Evolutionary conservation across 2,329 filamentous ascomycete genomes (phyloP), one percentile per base, ranked within the genome.

Genomic region (Talaromyces sp.): DNA sequence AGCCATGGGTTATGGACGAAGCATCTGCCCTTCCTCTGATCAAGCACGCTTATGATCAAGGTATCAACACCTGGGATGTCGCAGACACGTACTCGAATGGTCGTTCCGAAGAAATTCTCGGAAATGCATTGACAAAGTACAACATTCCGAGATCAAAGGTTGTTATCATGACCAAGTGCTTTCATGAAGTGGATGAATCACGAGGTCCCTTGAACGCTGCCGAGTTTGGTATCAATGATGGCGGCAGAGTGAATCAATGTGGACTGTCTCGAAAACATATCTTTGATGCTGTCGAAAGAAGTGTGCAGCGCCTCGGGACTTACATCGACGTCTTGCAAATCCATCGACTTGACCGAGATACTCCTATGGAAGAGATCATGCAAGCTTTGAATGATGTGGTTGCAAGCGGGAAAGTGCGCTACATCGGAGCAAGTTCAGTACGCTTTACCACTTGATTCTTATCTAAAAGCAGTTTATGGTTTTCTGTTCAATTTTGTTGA

Each of bases 131-230:
- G 16, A 54, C 11, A 16, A 54, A 54, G 3, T 54, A 19, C 16
- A 19, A 19, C 14, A 54, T 54, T 54, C 50, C 50, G 3, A 16
- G 50, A 19, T 27, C 33, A 35, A 54, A 54, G 0, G 16, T 54
- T 1, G 50, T 54, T 3, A 54, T 54, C 31, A 14, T 54, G 11
- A 78, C 78, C 13, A 33, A 54, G 27, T 27, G 27, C 27, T 27
- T 27, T 27, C 27, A 27, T 27, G 27, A 3, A 27, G 27, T 27
- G 27, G 27, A 27, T 6, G 27, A 27, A 27, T 27, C 27, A 6
- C 27, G 27, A 3, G 27, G 27, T 6, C 27, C 27, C 6, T 27
- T 27, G 6, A 27, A 27, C 6, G 27, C 27, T 27, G 27, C 27
- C 27, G 27, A 27, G 27, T 27, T 27, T 27, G 27, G 3, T 6